Evolutionary conservation across 2,329 filamentous ascomycete genomes (phyloP).

Genomic region (Daldinia sp.): DNA sequence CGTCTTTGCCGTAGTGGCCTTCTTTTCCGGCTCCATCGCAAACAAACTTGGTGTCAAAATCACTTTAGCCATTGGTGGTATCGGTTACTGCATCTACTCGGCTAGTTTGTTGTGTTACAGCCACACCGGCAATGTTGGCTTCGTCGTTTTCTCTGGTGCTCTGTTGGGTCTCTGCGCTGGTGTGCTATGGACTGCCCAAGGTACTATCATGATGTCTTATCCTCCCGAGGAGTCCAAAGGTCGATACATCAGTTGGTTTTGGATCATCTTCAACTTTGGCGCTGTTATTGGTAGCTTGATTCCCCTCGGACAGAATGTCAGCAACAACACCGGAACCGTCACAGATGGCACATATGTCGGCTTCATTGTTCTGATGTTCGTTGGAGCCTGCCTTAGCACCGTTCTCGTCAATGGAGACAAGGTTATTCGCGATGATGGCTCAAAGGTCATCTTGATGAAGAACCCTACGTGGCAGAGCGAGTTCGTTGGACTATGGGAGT

Average conservation of each 20-base stretch:
- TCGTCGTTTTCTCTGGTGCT: conserved; percentile 81
- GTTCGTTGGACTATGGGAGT: conserved; percentile 74
- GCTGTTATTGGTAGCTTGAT: conserved; percentile 87
- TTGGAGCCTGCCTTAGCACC: conserved; percentile 72
- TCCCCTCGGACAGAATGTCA: conserved; percentile 78
- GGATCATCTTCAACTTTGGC: conserved; percentile 95
- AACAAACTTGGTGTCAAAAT: conserved; percentile 79
- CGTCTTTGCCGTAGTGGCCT: conserved; percentile 69
- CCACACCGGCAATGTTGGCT: conserved; percentile 75
- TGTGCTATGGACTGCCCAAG: conserved; percentile 85
- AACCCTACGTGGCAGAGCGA: conserved; percentile 81
- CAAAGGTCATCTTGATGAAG: conserved; percentile 79
- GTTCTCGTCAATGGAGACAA: conserved; percentile 73
- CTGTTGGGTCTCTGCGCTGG: conserved; percentile 83
- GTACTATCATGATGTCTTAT: conserved; percentile 91
- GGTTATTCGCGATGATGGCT: conserved; percentile 77
- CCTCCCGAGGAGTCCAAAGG: conserved; percentile 85
- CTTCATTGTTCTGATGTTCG: conserved; percentile 78
- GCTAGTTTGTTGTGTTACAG: conserved; percentile 77
- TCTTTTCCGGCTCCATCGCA: conserved; percentile 81
- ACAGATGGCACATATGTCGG: conserved; percentile 79
- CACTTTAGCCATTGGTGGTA: conserved; percentile 77
- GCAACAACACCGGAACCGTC: conserved; percentile 64
- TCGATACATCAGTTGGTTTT: conserved; percentile 90
- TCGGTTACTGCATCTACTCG: conserved; percentile 82